Percentiles rank a stretch among this genome's conserved stretches.
phyloP scores from a whole-genome alignment of 1,139 yeast genomes.

The Magnusiomyces tetraspermus region DNA sequence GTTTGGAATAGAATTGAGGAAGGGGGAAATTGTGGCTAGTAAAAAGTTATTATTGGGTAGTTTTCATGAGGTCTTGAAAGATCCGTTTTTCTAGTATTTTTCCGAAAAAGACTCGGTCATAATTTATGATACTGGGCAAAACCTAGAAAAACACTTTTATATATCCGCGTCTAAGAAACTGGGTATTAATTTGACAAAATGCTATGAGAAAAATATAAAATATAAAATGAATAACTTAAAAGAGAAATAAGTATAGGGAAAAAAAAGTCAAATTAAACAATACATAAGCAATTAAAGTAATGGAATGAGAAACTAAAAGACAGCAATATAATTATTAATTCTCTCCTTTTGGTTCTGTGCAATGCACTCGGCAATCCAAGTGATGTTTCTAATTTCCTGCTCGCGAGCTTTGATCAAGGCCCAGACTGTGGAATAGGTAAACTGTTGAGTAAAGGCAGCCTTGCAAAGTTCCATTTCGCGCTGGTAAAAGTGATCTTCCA shows the following conservation, averaged over 20 bases:
- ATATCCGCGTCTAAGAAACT: background rate
- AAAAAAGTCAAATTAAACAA: background rate
- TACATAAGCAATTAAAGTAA: no score
- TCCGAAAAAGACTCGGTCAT: no score
- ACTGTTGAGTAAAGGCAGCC: constrained; percentile 93
- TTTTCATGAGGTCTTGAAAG: no score
- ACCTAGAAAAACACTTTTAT: background rate
- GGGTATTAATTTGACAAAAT: background rate
- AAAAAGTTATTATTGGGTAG: no score
- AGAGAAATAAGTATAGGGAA: background rate
- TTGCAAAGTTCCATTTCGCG: constrained; percentile 88
- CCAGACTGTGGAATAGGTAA: constrained; percentile 83
- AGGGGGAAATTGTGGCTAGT: no score
- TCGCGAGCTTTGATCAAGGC: constrained; percentile 95
- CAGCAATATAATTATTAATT: constrained; percentile 34
- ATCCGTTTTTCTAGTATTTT: no score
- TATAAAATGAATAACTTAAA: no score
- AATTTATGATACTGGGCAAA: background rate
- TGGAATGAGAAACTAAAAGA: constrained; percentile 30
- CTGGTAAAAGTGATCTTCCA: constrained; percentile 90
- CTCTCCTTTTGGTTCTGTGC: constrained; percentile 40
- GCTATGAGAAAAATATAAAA: background rate
- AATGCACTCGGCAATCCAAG: constrained; percentile 96
- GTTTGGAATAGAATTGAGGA: no score
- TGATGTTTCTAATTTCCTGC: constrained; percentile 91